Evolutionary conservation across 352 stramenopile genomes (phyloP).

Genomic region (Pythium pectinolyticum): DNA sequence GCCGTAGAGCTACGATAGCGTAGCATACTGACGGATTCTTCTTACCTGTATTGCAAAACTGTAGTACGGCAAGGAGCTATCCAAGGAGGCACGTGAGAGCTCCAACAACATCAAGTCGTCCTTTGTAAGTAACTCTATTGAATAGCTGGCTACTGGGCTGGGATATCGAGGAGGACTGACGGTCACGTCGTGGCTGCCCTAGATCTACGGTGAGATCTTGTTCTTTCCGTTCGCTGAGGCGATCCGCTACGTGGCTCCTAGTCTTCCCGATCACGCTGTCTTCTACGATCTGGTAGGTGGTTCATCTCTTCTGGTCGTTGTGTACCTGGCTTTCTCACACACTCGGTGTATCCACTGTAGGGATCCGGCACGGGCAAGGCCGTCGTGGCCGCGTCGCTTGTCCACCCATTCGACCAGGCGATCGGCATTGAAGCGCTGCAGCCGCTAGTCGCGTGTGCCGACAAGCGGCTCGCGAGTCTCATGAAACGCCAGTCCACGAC

Average conservation of each 20-base stretch:
- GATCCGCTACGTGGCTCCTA: constrained; percentile 61
- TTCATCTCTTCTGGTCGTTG: background rate
- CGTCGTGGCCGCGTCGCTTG: constrained; percentile 69
- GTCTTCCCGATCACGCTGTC: constrained; percentile 62
- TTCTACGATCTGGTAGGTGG: constrained; percentile 79
- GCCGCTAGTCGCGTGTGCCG: constrained; percentile 71
- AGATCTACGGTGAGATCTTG: constrained; percentile 85
- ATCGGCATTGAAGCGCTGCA: constrained; percentile 81
- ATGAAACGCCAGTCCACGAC: constrained; percentile 39
- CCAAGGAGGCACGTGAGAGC: constrained; percentile 72
- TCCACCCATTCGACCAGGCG: constrained; percentile 82
- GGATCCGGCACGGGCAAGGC: constrained; percentile 82
- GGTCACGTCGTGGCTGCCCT: background rate
- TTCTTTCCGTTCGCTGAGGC: constrained; percentile 85
- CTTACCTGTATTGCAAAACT: too few species aligned
- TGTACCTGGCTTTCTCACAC: background rate
- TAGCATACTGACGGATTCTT: too few species aligned
- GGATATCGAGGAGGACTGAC: background rate
- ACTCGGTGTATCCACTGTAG: constrained; percentile 27
- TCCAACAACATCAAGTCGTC: constrained; percentile 79
- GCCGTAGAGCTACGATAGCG: too few species aligned
- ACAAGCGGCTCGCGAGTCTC: constrained; percentile 67
- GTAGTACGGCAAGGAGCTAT: constrained; percentile 85
- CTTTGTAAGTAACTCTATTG: constrained; percentile 40
- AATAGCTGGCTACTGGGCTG: background rate